phyloP scores from a whole-genome alignment of 345 rosid genomes.

The Cardiospermum halicacabum region DNA sequence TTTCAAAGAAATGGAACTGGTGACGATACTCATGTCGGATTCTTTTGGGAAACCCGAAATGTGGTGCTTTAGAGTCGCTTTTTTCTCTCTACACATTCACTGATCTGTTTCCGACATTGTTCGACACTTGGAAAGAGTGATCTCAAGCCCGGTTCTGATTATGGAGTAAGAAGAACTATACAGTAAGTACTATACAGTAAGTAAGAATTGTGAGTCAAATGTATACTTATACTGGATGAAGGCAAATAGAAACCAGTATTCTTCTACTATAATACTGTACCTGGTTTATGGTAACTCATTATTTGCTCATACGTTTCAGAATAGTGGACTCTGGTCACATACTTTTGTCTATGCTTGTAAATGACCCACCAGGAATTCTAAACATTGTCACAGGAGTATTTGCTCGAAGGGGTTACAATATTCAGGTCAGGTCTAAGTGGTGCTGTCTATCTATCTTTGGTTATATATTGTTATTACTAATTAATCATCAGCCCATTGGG shows the following conservation, averaged over 20 bases:
- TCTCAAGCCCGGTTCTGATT: too few species aligned
- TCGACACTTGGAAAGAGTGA: too few species aligned
- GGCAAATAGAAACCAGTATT: not conserved
- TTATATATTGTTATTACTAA: not conserved
- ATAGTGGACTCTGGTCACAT: constrained; percentile 56
- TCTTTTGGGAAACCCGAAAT: too few species aligned
- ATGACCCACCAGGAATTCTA: constrained; percentile 61
- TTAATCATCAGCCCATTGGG: constrained; percentile 30
- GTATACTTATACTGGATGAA: too few species aligned
- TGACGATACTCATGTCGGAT: constrained; percentile 25
- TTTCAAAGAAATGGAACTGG: constrained; percentile 12
- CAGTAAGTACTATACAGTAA: too few species aligned
- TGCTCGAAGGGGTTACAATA: constrained; percentile 68
- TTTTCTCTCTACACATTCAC: too few species aligned
- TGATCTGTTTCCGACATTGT: too few species aligned
- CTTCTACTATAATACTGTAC: too few species aligned
- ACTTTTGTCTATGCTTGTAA: constrained; percentile 63
- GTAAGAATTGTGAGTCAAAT: too few species aligned
- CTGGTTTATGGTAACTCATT: not conserved
- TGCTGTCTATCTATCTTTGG: not conserved
- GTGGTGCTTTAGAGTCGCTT: too few species aligned
- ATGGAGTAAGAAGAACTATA: too few species aligned
- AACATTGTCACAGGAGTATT: constrained; percentile 68
- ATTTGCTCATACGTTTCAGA: constrained; percentile 34
- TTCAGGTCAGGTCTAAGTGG: constrained; percentile 62